Base-by-base conservation (phyloP, 2,329 filamentous ascomycete species). In the Bipolaris gigantea region DNA sequence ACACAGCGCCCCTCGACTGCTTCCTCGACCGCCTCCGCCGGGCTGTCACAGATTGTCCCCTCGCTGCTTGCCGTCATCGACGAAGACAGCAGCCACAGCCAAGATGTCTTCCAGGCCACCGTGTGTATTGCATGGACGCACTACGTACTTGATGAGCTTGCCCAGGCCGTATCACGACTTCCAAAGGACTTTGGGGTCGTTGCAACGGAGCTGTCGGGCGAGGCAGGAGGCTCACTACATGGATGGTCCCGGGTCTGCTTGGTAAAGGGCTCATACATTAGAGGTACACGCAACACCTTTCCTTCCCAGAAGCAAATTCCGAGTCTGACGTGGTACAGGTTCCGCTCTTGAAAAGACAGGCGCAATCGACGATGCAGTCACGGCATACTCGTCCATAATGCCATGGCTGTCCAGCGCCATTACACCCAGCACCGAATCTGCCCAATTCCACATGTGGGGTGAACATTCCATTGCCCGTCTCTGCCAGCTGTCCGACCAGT, bases 121-220 rank as follows among this genome's bases (percentile, higher is more conserved):
- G 86, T 94, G 47, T 94, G 90, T 73, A 74, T 93, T 40, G 92
- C 87, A 50, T 95, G 92, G 89, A 80, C 96, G 65, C 86, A 95
- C 69, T 96, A 89, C 85, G 84, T 86, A 8, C 75, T 88, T 48
- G 86, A 85, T 32, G 88, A 95, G 63, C 89, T 89, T 60, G 79
- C 77, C 1, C 72, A 84, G 38, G 87, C 88, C 34, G 75, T 83
- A 38, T 76, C 77, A 33, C 82, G 79, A 52, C 77, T 96, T 13
- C 89, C 90, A 4, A 80, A 79, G 53, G 83, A 85, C 59, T 79
- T 90, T 46, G 81, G 64, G 25, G 62, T 61, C 50, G 57, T 67
- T 25, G 65, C 66, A 35, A 60, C 54, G 47, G 56, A 66, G 39
- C 51, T 69, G 27, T 48, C 55, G 7, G 57, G 50, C 34, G 59